phyloP scores from a whole-genome alignment of 768 basidiomycete genomes.

The Pholiota microspora region DNA sequence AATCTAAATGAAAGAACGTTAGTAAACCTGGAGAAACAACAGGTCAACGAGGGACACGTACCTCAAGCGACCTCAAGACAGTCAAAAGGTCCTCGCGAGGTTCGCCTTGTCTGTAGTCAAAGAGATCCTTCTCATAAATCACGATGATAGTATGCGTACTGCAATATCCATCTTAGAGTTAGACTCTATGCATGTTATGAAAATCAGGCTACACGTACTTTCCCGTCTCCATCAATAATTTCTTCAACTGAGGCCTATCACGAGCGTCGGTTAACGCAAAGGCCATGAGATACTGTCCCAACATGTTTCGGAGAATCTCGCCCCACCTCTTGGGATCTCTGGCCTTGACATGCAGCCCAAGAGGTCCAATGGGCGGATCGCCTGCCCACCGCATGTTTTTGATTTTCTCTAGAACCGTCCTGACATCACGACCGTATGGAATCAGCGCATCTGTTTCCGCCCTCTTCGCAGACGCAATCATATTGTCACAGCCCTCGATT shows the following conservation, averaged over 20 bases:
- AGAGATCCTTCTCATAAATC: conserved; percentile 70
- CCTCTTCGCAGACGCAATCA: conserved; percentile 48
- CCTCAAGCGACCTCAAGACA: conserved; percentile 79
- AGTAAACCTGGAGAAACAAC: no score
- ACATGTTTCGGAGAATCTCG: conserved; percentile 56
- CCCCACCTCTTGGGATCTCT: conserved; percentile 66
- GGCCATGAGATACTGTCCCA: conserved; percentile 57
- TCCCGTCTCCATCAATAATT: conserved; percentile 52
- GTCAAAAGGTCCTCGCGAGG: conserved; percentile 62
- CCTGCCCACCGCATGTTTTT: conserved; percentile 57
- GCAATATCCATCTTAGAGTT: background rate
- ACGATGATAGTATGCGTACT: conserved; percentile 55
- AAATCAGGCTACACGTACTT: conserved; percentile 48
- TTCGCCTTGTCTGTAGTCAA: conserved; percentile 79
- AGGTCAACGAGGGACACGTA: conserved; percentile 30
- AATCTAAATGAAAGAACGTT: conserved; percentile 45
- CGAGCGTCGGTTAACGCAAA: conserved; percentile 74
- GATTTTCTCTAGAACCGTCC: conserved; percentile 54
- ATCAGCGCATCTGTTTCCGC: conserved; percentile 57
- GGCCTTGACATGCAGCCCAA: conserved; percentile 77
- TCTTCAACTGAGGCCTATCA: conserved; percentile 58
- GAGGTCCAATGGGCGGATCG: conserved; percentile 68
- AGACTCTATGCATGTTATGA: background rate
- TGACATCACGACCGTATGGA: conserved; percentile 63
- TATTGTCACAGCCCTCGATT: conserved; percentile 45